Base-by-base conservation (phyloP, 768 basidiomycete genomes). In the Mycena galopus region DNA sequence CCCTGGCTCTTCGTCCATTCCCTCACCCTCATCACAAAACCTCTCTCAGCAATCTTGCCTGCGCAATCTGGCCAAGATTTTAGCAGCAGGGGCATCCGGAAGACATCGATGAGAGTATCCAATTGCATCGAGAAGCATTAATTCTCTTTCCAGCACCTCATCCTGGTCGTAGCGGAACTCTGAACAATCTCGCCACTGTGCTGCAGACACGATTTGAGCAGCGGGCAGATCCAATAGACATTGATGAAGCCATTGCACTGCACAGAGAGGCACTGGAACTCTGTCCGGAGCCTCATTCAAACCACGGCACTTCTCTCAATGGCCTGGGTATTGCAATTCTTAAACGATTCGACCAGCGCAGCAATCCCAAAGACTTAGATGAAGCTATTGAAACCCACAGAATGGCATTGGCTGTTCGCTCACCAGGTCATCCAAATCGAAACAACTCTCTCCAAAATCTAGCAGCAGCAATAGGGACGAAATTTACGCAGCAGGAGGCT, bases 401-500 rank as follows among this genome's bases (percentile, higher is more conserved):
- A 61, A 37, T 3, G 37, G 59, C 59, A 61, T 27, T 61, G 39
- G 61, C 10, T 2, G 35, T 44, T 42, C 27, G 59, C 33, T 4
- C 25, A 42, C 23, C n/a, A 23, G 10, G 10, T 25, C 59, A 61
- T 61, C 59, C 59, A 42, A 42, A 39, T 42, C 59, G 37, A 4
- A 29, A 30, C n/a, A 50, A 32, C 5, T 62, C 65, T 10, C 59
- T 76, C 35, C 67, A 60, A 14, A 73, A 67, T 63, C 71, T 73
- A 17, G 76, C 56, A 14, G 37, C 47, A 60, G 72, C 72, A 11
- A 59, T 77, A 7, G 7, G 2, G 9, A 39, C 62, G 2, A 77
- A 80, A 21, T 81, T 69, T 64, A 69, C 75, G 19, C 58, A 76
- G 4, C 74, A 73, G 11, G 74, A 69, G 9, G 74, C 71, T 37